Evolutionary conservation across 1,284 basidiomycete genomes (phyloP), one percentile per base, ranked within the genome.

Genomic region (Fistulinella cinereoalba): DNA sequence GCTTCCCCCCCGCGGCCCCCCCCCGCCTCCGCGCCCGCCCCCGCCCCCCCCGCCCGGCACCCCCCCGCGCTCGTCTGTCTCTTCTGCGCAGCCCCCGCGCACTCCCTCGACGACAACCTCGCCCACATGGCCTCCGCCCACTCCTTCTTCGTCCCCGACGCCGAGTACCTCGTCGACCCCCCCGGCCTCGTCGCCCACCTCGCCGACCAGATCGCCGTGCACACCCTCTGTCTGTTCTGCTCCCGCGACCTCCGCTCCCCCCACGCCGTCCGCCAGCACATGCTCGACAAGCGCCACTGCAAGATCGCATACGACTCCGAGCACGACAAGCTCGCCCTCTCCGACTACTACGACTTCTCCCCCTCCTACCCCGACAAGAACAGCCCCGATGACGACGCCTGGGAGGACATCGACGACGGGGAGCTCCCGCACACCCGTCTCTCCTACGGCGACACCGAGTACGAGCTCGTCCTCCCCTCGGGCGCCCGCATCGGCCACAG

Each of bases 81-180:
- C 43, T 99, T 99, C 75, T 99, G 97, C 71, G 52, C 79, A 12
- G 58, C 72, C 34, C 57, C 71, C 12, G 76, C 80, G 10, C 29
- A 72, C 0, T 72, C 81, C 2, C 68, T 94, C 27, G 75, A 83
- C 6, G 77, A 75, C 7, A 93, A 88, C 56, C 75, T 97, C 18
- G 71, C 76, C 1, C 97, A 99, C 74, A 99, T 99, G 97, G 81
- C 85, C 27, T 67, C 70, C 36, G 69, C 69, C 0, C 97, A 99
- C 69, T 93, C 93, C 22, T 99, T 99, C 78, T 98, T 97, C 75
- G 77, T 99, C 50, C 97, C 97, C 37, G 96, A 99, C 56, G 83
- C 83, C 32, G 92, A 97, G 37, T 96, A 91, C 66, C 81, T 99
- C 51, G 72, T 88, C 55, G 92, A 99, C 67, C 68, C 89, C 24